Conservation (phyloP, 176 grass and related monocot genomes). For the Areca catechu region DNA sequence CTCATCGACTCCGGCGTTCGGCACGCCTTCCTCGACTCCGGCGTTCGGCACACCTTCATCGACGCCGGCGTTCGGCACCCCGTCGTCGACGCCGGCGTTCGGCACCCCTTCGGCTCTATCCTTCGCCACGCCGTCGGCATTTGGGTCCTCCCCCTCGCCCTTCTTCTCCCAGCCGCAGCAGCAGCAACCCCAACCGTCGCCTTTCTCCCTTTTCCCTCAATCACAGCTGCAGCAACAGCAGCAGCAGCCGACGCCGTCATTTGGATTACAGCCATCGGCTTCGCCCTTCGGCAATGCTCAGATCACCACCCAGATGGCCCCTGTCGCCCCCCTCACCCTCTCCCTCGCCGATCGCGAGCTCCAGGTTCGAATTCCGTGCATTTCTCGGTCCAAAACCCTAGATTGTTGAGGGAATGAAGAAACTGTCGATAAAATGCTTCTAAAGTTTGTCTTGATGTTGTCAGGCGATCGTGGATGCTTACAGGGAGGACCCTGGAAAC, state of each 20-base stretch:
- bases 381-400: not conserved
- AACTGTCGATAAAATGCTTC: not conserved
- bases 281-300: slow-evolving; percentile 47
- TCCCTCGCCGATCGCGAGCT: slow-evolving; percentile 81
- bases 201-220: slow-evolving; percentile 3
- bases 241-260: slow-evolving; percentile 17
- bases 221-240: not conserved
- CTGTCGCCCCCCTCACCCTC: slow-evolving; percentile 66
- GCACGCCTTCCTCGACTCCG: too few relatives aligned
- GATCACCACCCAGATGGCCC: slow-evolving; percentile 96
- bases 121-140: slow-evolving; percentile 8
- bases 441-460: slow-evolving; percentile 19
- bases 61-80: not conserved
- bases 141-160: not conserved
- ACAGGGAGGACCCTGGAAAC: slow-evolving; percentile 80
- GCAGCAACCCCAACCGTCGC: not conserved
- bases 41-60: not conserved
- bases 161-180: too few relatives aligned
- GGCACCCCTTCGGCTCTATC: not conserved
- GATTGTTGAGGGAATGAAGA: too few relatives aligned
- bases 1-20: too few relatives aligned
- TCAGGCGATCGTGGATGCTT: slow-evolving; percentile 74
- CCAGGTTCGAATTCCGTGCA: slow-evolving; percentile 35
- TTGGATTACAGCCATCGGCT: slow-evolving; percentile 50
- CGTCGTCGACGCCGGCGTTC: not conserved